Percentiles rank a stretch among this genome's conserved stretches.
Evolutionary conservation across 2,329 filamentous ascomycete species (phyloP).

Genomic region (Penicillium sp.): DNA sequence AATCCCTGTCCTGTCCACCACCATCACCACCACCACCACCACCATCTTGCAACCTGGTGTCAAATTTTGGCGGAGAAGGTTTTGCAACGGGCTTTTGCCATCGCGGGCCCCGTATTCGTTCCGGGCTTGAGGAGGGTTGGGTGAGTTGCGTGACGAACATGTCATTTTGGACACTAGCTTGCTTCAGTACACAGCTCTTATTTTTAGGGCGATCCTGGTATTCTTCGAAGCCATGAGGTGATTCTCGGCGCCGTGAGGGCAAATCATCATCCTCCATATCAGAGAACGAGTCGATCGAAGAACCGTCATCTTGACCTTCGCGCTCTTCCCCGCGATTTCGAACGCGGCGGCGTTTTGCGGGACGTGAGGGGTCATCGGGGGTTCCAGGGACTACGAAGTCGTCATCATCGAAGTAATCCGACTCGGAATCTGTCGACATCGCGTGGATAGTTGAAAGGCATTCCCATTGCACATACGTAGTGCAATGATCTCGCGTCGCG

Average conservation of each 20-base stretch:
- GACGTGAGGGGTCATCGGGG: slow-evolving; percentile 25
- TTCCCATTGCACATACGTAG: not conserved
- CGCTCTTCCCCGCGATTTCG: slow-evolving; percentile 16
- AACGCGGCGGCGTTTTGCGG: slow-evolving; percentile 39
- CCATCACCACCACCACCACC: slow-evolving; percentile 5
- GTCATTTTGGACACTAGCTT: slow-evolving; percentile 41
- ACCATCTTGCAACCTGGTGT: slow-evolving; percentile 10
- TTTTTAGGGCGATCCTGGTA: slow-evolving; percentile 33
- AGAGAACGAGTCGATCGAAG: slow-evolving; percentile 24
- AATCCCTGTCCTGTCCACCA: slow-evolving; percentile 8
- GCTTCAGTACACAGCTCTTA: slow-evolving; percentile 45
- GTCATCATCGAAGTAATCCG: slow-evolving; percentile 35
- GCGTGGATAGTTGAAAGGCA: slow-evolving; percentile 3
- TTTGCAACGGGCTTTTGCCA: slow-evolving; percentile 48
- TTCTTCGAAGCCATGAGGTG: slow-evolving; percentile 22
- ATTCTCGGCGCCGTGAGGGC: slow-evolving; percentile 11
- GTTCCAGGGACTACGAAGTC: slow-evolving; percentile 31
- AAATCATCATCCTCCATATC: slow-evolving; percentile 24
- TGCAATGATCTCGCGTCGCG: slow-evolving; percentile 5
- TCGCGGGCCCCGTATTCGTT: slow-evolving; percentile 52
- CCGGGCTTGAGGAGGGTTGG: slow-evolving; percentile 51
- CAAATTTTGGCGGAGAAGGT: slow-evolving; percentile 18
- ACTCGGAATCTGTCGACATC: slow-evolving; percentile 34
- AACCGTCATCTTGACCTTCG: slow-evolving; percentile 15
- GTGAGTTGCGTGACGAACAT: slow-evolving; percentile 52